Evolutionary conservation across 768 basidiomycete genomes (phyloP).

Genomic region (Saitozyma podzolica): DNA sequence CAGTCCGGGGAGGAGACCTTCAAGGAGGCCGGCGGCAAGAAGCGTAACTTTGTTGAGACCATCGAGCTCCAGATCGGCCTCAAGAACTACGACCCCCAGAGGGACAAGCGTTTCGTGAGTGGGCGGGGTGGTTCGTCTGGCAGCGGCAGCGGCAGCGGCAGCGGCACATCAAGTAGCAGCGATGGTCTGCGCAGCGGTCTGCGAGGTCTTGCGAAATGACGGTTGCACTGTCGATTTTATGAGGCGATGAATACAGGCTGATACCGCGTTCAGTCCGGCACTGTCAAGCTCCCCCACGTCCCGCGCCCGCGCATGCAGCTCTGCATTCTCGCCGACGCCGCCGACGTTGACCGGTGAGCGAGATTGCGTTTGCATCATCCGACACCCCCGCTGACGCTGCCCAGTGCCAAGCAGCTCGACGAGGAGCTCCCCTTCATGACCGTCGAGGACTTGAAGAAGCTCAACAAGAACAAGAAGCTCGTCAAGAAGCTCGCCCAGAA

Average conservation of each 20-base stretch:
- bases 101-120: conserved; percentile 99
- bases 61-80: conserved; percentile 55
- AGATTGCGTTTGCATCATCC: not conserved
- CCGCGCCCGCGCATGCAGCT: conserved; percentile 99
- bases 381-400: not conserved
- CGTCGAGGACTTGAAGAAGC: conserved; percentile 99
- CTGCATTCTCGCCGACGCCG: conserved; percentile 98
- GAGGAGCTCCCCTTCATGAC: conserved; percentile 78
- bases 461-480: conserved; percentile 99
- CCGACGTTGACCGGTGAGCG: conserved; percentile 80
- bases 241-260: not conserved
- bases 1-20: conserved; percentile 77
- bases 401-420: conserved; percentile 46
- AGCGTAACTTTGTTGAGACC: conserved; percentile 55
- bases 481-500: conserved; percentile 99
- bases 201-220: too few species aligned
- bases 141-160: not conserved
- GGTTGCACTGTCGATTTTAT: too few species aligned
- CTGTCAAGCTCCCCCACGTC: conserved; percentile 81
- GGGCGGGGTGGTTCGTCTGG: not conserved
- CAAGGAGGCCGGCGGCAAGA: conserved; percentile 52
- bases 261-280: conserved; percentile 23
- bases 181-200: too few species aligned
- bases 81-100: conserved; percentile 74
- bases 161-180: too few species aligned